phyloP scores from a whole-genome alignment of 192 early-diverging fungal species.

The Obelidium mucronatum region DNA sequence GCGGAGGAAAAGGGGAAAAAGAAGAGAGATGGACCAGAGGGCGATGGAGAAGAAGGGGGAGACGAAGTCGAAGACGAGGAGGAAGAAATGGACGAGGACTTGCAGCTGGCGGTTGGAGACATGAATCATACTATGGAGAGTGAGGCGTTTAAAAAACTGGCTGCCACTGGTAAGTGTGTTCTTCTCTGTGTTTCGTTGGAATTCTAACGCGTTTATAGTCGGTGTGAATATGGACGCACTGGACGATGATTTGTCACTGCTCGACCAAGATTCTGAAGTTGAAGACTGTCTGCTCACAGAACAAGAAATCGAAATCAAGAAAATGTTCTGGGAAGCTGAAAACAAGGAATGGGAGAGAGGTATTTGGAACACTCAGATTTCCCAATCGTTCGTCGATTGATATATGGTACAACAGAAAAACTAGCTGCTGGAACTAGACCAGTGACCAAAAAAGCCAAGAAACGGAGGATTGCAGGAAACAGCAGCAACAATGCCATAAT shows the following conservation, averaged over 20 bases:
- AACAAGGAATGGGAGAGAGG: constrained; percentile 79
- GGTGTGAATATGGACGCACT: constrained; percentile 30
- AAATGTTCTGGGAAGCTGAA: constrained; percentile 83
- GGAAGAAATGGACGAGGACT: constrained; percentile 40
- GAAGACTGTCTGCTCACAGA: constrained; percentile 65
- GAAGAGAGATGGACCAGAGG: constrained; percentile 45
- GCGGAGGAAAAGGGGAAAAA: constrained; percentile 13
- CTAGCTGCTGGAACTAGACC: neutral
- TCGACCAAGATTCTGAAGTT: constrained; percentile 60
- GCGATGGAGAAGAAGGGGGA: constrained; percentile 17
- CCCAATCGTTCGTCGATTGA: neutral
- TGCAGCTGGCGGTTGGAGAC: neutral
- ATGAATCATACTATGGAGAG: constrained; percentile 16
- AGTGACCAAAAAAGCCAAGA: neutral
- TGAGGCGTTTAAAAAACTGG: constrained; percentile 17
- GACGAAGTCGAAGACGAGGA: constrained; percentile 13
- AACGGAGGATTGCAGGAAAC: too few relatives aligned
- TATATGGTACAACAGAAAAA: neutral
- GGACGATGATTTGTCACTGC: constrained; percentile 48
- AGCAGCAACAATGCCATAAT: too few relatives aligned
- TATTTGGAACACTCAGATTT: too few relatives aligned
- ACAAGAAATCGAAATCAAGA: constrained; percentile 82
- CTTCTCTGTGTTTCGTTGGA: too few relatives aligned
- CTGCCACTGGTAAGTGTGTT: neutral
- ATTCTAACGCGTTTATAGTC: neutral